A percentile compares a stretch with the other conserved stretches of the same genome.
phyloP scores from a whole-genome alignment of 805 yeast genomes.

The Sungouiella blattae region DNA sequence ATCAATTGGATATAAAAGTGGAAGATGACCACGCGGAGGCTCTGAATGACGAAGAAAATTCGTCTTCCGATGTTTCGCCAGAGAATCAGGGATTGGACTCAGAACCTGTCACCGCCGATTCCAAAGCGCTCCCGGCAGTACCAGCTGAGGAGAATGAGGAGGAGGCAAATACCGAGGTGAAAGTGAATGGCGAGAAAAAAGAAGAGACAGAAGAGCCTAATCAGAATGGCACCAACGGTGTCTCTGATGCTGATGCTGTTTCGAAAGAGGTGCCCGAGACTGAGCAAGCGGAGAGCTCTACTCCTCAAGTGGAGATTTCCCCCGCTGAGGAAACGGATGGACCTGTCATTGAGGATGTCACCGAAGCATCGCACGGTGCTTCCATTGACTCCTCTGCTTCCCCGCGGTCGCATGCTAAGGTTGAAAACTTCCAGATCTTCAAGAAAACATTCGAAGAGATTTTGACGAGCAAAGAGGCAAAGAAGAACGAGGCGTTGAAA shows the following conservation, averaged over 20 bases:
- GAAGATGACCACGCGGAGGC: no score
- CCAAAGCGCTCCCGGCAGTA: no score
- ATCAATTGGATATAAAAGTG: no score
- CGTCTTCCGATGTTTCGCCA: no score
- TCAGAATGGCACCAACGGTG: not conserved
- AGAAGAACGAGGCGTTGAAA: conserved; percentile 43
- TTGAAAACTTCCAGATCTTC: conserved; percentile 29
- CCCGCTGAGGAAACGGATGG: not conserved
- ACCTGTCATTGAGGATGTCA: no score
- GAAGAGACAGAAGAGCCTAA: not conserved
- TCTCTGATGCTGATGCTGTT: not conserved
- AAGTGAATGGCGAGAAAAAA: not conserved
- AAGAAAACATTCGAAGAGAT: conserved; percentile 58
- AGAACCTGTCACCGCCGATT: no score
- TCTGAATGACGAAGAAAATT: no score
- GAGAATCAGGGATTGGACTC: no score
- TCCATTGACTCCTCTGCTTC: not conserved
- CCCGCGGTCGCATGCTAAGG: conserved; percentile 9
- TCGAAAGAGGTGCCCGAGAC: not conserved
- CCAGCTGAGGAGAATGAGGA: not conserved
- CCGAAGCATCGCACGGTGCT: not conserved
- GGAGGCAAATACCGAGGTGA: not conserved
- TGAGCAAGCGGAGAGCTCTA: not conserved
- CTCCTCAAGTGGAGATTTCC: no score
- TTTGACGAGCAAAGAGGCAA: conserved; percentile 57